Evolutionary conservation across 1,139 yeast species (phyloP).

Genomic region (Ogataea hybrid): DNA sequence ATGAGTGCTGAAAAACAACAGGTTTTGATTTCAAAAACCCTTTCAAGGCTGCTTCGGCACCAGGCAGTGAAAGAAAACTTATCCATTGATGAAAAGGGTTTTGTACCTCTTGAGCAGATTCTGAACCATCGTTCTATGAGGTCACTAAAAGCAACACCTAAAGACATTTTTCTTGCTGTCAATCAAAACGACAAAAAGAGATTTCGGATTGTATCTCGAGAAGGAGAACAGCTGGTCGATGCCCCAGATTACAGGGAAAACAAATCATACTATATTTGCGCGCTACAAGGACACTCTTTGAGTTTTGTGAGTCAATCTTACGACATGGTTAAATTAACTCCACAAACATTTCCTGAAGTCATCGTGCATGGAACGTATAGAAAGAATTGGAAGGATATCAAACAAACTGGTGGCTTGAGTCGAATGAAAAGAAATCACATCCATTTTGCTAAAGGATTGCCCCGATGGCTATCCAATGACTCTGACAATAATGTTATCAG

Average conservation of each 20-base stretch:
- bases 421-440: conserved; percentile 80
- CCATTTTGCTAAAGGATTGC: conserved; percentile 62
- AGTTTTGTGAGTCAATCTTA: conserved; percentile 44
- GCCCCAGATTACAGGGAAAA: neutral
- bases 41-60: conserved; percentile 79
- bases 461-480: conserved; percentile 10
- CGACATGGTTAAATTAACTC: conserved; percentile 31
- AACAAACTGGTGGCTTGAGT: conserved; percentile 54
- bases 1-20: conserved; percentile 36
- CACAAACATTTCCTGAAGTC: conserved; percentile 37
- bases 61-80: conserved; percentile 75
- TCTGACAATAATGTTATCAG: conserved; percentile 45
- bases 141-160: conserved; percentile 48
- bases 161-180: conserved; percentile 64
- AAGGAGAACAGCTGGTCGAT: neutral
- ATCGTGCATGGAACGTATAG: conserved; percentile 81
- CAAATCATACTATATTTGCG: conserved; percentile 53
- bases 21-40: conserved; percentile 62
- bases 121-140: conserved; percentile 60
- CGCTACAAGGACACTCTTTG: conserved; percentile 91
- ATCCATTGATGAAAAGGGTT: conserved; percentile 66
- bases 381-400: conserved; percentile 49
- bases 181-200: conserved; percentile 66
- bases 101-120: conserved; percentile 50
- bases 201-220: conserved; percentile 40